A percentile compares a stretch with the other conserved stretches of the same genome.
phyloP scores from a whole-genome alignment of 139 green algal species.

The Chlorella sp. region DNA sequence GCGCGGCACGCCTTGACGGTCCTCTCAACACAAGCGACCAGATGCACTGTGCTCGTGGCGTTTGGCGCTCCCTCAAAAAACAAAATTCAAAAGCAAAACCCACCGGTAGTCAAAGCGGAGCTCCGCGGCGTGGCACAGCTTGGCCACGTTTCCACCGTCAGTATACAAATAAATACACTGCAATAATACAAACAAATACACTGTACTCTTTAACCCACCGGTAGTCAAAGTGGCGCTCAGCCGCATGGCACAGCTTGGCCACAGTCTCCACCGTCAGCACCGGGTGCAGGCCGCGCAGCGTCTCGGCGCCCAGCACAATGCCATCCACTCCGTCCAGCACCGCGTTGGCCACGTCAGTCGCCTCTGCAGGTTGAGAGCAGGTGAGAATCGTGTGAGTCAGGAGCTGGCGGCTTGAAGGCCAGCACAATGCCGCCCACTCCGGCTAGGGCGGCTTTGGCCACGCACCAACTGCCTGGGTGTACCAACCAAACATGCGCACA shows the following conservation, averaged over 20 bases:
- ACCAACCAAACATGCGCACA: too few relatives aligned
- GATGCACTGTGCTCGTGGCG: too few relatives aligned
- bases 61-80: too few relatives aligned
- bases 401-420: slow-evolving; percentile 54
- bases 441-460: too few relatives aligned
- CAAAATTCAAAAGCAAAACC: neutral
- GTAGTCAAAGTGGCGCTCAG: slow-evolving; percentile 57
- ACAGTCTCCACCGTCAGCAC: slow-evolving; percentile 47
- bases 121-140: slow-evolving; percentile 23
- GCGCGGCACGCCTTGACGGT: too few relatives aligned
- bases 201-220: slow-evolving; percentile 18
- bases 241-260: slow-evolving; percentile 19
- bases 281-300: slow-evolving; percentile 74
- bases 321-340: slow-evolving; percentile 85
- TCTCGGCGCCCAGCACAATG: slow-evolving; percentile 88
- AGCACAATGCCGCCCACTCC: slow-evolving; percentile 94
- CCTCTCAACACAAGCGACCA: too few relatives aligned
- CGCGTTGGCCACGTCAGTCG: slow-evolving; percentile 93
- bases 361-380: slow-evolving; percentile 63
- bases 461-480: too few relatives aligned
- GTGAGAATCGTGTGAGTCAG: neutral
- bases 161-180: neutral
- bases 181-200: too few relatives aligned
- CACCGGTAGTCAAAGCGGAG: slow-evolving; percentile 51
- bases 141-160: neutral